phyloP scores from a whole-genome alignment of 1,284 basidiomycete species.

The Lentinula novae-zelandiae region DNA sequence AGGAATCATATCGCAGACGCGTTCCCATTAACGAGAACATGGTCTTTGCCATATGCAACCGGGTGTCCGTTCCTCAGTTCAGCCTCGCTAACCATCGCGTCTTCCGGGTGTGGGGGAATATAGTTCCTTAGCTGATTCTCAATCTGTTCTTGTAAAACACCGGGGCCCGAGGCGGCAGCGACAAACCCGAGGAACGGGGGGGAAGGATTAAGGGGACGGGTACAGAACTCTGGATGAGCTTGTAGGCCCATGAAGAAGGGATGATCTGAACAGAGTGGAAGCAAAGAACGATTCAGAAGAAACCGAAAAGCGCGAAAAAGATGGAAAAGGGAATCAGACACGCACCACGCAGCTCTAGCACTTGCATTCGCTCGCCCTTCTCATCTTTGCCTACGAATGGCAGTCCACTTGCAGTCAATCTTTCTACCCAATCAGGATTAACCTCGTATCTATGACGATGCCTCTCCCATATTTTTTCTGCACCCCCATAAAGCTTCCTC shows the following conservation, averaged over 20 bases:
- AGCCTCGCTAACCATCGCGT: slow-evolving; percentile 42
- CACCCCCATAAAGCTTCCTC: slow-evolving; percentile 84
- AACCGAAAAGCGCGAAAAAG: not conserved
- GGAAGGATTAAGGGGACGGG: slow-evolving; percentile 96
- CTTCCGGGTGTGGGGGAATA: slow-evolving; percentile 41
- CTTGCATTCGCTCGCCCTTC: slow-evolving; percentile 96
- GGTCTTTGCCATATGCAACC: slow-evolving; percentile 16
- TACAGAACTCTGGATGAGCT: slow-evolving; percentile 98
- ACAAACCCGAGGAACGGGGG: slow-evolving; percentile 97
- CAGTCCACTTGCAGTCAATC: slow-evolving; percentile 65
- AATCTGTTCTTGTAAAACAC: slow-evolving; percentile 75
- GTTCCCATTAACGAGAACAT: slow-evolving; percentile 17
- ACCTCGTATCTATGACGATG: slow-evolving; percentile 98
- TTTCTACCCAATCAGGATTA: slow-evolving; percentile 84
- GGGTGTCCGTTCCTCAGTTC: slow-evolving; percentile 18
- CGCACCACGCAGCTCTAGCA: slow-evolving; percentile 80
- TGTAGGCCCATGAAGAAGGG: slow-evolving; percentile 95
- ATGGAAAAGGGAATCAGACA: not conserved
- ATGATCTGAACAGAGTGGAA: slow-evolving; percentile 60
- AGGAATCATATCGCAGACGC: not conserved
- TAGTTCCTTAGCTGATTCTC: slow-evolving; percentile 49
- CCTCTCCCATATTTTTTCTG: slow-evolving; percentile 89
- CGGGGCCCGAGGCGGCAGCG: slow-evolving; percentile 71
- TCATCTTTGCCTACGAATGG: slow-evolving; percentile 94
- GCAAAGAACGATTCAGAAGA: not conserved